Conservation (phyloP, 176 grass and related monocot genomes). For the Phoenix roebelenii region DNA sequence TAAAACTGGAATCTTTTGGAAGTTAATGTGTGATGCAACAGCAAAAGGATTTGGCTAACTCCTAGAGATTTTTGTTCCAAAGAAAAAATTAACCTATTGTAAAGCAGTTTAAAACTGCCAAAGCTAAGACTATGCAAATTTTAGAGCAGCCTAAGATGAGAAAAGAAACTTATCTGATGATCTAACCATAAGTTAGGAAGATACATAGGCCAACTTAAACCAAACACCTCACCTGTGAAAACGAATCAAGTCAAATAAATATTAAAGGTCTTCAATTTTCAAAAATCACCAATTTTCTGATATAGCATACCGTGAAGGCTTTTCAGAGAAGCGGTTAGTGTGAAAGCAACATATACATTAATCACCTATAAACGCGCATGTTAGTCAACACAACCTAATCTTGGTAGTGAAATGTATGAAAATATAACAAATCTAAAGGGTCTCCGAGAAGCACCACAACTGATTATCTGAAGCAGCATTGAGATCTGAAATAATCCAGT, state of each 20-base stretch:
- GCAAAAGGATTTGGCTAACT: not conserved
- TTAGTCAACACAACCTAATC: not conserved
- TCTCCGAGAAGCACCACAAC: not conserved
- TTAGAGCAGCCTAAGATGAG: not conserved
- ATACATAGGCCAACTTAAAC: not conserved
- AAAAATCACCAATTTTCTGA: not conserved
- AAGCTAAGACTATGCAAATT: not conserved
- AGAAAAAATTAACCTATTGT: not conserved
- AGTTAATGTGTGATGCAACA: not conserved
- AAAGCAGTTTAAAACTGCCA: not conserved
- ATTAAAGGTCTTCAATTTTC: not conserved
- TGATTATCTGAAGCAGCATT: not conserved
- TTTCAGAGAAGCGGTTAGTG: conserved; percentile 1
- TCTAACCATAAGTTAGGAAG: not conserved
- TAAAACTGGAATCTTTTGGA: not conserved
- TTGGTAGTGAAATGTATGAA: not conserved
- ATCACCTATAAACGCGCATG: not conserved
- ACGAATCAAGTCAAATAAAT: not conserved
- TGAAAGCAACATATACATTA: not conserved
- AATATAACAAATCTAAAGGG: not conserved
- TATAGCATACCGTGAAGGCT: not conserved
- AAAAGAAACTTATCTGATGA: not conserved
- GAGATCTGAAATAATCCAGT: not conserved
- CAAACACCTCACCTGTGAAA: not conserved
- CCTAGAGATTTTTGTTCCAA: not conserved